Evolutionary conservation across 305 asterid species (phyloP).

Genomic region (Fraxinus angustifolia): DNA sequence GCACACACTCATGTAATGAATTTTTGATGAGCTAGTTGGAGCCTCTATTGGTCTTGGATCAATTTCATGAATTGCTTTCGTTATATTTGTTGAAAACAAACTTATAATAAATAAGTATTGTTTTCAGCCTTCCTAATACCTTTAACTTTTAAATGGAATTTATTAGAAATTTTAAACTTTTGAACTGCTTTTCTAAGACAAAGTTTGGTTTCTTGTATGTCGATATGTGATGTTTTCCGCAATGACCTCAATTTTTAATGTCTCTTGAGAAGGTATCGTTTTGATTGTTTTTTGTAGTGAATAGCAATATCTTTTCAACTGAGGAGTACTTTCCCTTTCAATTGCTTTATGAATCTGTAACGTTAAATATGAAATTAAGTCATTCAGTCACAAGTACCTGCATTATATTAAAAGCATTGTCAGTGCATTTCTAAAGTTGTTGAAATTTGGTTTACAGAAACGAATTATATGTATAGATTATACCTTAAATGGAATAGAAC

Average conservation of each 20-base stretch:
- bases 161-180: neutral
- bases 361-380: neutral
- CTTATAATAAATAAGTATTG: neutral
- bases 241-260: neutral
- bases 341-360: neutral
- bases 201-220: neutral
- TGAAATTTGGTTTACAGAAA: neutral
- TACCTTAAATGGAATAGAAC: neutral
- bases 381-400: neutral
- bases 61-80: no score
- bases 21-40: neutral
- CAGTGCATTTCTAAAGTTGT: neutral
- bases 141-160: neutral
- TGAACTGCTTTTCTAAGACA: neutral
- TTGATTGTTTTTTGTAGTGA: neutral
- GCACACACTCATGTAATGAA: neutral
- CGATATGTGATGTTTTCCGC: neutral
- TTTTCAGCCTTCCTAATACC: neutral
- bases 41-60: neutral
- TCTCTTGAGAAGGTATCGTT: neutral
- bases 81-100: neutral
- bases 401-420: neutral
- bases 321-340: neutral
- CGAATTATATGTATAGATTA: neutral
- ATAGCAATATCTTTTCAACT: neutral